Conservation (phyloP, 306 rosid genomes). For the Trichosanthes cucumerina region DNA sequence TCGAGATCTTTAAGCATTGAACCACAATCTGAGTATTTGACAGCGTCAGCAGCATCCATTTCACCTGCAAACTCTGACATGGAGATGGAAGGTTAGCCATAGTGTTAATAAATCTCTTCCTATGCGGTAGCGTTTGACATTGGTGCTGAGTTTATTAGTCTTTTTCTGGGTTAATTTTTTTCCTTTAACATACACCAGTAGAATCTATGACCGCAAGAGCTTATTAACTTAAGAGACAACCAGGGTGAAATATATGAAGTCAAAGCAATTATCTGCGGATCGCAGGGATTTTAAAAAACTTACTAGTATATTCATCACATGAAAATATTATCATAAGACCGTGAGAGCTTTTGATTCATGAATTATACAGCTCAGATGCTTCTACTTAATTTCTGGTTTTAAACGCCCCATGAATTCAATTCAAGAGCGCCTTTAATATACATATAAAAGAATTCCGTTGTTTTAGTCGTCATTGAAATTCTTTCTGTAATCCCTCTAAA, state of each 20-base stretch:
- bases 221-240: conserved; percentile 1
- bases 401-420: background rate
- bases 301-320: background rate
- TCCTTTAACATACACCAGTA: background rate
- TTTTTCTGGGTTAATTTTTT: background rate
- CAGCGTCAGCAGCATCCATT: conserved; percentile 22
- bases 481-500: background rate
- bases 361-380: background rate
- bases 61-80: conserved; percentile 71
- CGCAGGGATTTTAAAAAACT: background rate
- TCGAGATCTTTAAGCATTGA: conserved; percentile 10
- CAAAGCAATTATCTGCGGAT: background rate
- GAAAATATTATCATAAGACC: background rate
- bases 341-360: background rate
- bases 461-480: background rate
- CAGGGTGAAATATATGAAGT: background rate
- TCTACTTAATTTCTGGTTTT: background rate
- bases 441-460: background rate
- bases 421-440: background rate
- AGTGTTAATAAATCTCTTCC: conserved; percentile 9
- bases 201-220: background rate
- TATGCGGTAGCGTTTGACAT: background rate
- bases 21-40: conserved; percentile 18
- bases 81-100: conserved; percentile 91
- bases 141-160: background rate